phyloP scores from a whole-genome alignment of 2,329 filamentous ascomycete species.

The Clonostachys solani region DNA sequence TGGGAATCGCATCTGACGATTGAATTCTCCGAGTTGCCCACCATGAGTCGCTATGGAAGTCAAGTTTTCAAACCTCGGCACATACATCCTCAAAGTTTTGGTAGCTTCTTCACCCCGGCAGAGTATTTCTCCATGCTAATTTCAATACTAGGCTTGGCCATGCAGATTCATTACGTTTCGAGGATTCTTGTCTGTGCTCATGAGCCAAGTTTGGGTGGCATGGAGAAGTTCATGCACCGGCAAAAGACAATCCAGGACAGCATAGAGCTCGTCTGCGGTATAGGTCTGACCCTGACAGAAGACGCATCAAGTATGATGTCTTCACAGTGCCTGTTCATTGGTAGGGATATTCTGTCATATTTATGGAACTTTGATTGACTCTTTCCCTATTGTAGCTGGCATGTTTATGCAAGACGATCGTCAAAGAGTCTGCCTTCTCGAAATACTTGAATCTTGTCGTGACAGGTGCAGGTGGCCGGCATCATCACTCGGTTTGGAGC shows the following conservation, averaged over 20 bases:
- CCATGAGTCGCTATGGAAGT: not conserved
- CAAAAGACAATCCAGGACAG: constrained; percentile 10
- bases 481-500: constrained; percentile 9
- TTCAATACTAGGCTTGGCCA: constrained; percentile 6
- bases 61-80: constrained; percentile 8
- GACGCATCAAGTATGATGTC: constrained; percentile 13
- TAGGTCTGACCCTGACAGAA: constrained; percentile 11
- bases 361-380: not conserved
- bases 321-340: constrained; percentile 14
- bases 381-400: not conserved
- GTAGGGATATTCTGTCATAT: constrained; percentile 1
- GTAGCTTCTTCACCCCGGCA: constrained; percentile 2
- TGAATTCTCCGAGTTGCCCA: constrained; percentile 35
- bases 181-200: constrained; percentile 9
- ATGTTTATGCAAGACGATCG: constrained; percentile 5
- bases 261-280: constrained; percentile 12
- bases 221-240: constrained; percentile 9
- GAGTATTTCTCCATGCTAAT: not conserved
- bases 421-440: constrained; percentile 7
- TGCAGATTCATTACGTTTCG: constrained; percentile 11
- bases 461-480: constrained; percentile 14
- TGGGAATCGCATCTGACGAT: constrained; percentile 40
- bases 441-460: constrained; percentile 12
- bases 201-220: constrained; percentile 7
- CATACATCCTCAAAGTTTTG: constrained; percentile 10